phyloP scores from a whole-genome alignment of 208 protist genomes.

The Trypanosomatidae sp. region DNA sequence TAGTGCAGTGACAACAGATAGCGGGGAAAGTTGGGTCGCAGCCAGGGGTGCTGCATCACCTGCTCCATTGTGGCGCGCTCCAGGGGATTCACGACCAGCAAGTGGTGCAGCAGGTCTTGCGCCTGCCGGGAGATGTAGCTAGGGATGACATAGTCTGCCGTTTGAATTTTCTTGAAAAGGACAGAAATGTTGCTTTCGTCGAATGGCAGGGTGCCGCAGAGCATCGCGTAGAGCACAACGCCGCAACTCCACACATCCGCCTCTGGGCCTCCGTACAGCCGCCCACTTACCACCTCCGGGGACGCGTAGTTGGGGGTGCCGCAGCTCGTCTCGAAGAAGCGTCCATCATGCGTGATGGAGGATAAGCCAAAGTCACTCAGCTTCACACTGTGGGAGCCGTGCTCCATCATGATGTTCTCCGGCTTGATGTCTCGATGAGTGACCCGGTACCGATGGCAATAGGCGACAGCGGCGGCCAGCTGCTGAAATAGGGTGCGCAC shows the following conservation, averaged over 20 bases:
- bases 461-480: slow-evolving; percentile 97
- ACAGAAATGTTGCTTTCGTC: slow-evolving; percentile 64
- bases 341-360: slow-evolving; percentile 73
- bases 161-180: slow-evolving; percentile 83
- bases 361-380: slow-evolving; percentile 87
- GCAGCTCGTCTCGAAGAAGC: slow-evolving; percentile 87
- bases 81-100: slow-evolving; percentile 80
- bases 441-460: slow-evolving; percentile 95
- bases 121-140: slow-evolving; percentile 42
- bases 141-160: slow-evolving; percentile 59
- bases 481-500: slow-evolving; percentile 96
- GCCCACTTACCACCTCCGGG: slow-evolving; percentile 79
- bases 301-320: slow-evolving; percentile 88
- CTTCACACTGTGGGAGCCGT: slow-evolving; percentile 69
- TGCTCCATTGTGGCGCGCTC: slow-evolving; percentile 89
- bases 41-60: slow-evolving; percentile 87
- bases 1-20: slow-evolving; percentile 74
- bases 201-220: slow-evolving; percentile 76
- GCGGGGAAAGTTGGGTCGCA: slow-evolving; percentile 52
- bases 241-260: slow-evolving; percentile 89
- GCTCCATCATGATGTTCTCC: slow-evolving; percentile 94
- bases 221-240: slow-evolving; percentile 89
- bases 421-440: slow-evolving; percentile 96
- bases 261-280: slow-evolving; percentile 74
- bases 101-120: slow-evolving; percentile 58